phyloP scores from a whole-genome alignment of 2,329 filamentous ascomycete species.

The Xylariaceae sp. region DNA sequence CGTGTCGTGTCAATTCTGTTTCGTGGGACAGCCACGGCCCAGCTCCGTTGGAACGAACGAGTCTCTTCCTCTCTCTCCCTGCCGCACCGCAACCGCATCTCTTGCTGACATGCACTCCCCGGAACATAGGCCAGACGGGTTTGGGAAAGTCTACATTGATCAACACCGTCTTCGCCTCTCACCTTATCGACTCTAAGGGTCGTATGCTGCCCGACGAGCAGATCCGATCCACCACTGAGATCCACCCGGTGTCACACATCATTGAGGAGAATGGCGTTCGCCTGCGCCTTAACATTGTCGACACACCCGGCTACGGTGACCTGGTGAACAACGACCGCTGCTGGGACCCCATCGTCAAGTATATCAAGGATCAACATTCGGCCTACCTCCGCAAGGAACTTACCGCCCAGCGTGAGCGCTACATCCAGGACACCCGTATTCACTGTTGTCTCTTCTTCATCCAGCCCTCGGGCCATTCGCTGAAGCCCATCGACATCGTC shows the following conservation, averaged over 20 bases:
- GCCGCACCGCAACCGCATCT: background rate
- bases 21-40: too few relatives aligned
- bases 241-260: slow-evolving; percentile 95
- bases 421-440: slow-evolving; percentile 98
- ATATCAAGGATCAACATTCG: slow-evolving; percentile 99
- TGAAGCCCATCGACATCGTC: slow-evolving; percentile 99
- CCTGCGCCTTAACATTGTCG: slow-evolving; percentile 96
- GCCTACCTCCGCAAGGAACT: slow-evolving; percentile 99
- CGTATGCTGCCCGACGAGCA: slow-evolving; percentile 88
- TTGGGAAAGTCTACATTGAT: slow-evolving; percentile 98
- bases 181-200: slow-evolving; percentile 98
- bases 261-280: slow-evolving; percentile 99
- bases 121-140: slow-evolving; percentile 81
- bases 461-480: slow-evolving; percentile 93
- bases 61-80: background rate
- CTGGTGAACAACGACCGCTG: slow-evolving; percentile 99
- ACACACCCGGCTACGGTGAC: slow-evolving; percentile 97
- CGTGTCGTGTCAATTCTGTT: too few relatives aligned
- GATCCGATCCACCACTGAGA: slow-evolving; percentile 94
- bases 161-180: slow-evolving; percentile 99
- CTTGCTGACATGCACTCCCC: slow-evolving; percentile 33
- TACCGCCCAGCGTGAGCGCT: slow-evolving; percentile 96
- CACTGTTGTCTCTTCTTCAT: slow-evolving; percentile 99
- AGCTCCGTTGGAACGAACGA: background rate
- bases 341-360: slow-evolving; percentile 99